phyloP scores from a whole-genome alignment of 2,329 filamentous ascomycete genomes.

The Trichoderma breve region DNA sequence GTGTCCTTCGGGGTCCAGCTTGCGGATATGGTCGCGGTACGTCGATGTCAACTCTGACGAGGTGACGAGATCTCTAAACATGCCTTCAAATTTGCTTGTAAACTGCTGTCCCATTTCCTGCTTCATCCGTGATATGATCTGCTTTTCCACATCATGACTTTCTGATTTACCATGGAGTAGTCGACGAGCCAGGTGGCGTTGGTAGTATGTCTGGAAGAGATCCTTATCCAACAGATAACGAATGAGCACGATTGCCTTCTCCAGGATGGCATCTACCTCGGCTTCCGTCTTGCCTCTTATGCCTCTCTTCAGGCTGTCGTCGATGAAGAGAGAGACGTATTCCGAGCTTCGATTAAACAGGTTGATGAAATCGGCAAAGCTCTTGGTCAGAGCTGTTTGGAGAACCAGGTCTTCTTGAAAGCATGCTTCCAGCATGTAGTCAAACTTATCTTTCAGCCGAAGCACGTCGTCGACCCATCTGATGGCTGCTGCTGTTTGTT shows the following conservation, averaged over 20 bases:
- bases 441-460: constrained; percentile 82
- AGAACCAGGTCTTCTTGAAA: constrained; percentile 74
- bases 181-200: constrained; percentile 88
- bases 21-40: constrained; percentile 67
- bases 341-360: constrained; percentile 81
- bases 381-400: constrained; percentile 78
- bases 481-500: constrained; percentile 82
- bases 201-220: constrained; percentile 95
- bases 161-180: constrained; percentile 86
- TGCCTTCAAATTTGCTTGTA: constrained; percentile 87
- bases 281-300: constrained; percentile 89
- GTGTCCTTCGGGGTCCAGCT: constrained; percentile 46
- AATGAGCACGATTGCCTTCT: constrained; percentile 85
- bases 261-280: constrained; percentile 79
- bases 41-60: constrained; percentile 77
- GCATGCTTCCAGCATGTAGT: constrained; percentile 69
- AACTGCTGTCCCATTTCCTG: constrained; percentile 93
- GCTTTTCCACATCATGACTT: constrained; percentile 87
- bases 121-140: constrained; percentile 97
- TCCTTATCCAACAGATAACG: constrained; percentile 91
- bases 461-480: constrained; percentile 95
- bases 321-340: constrained; percentile 93
- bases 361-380: constrained; percentile 93
- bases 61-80: constrained; percentile 95
- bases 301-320: constrained; percentile 91